These are phyloP conservation scores for Eucalyptus curtisii DNA, from an alignment of 345 rosid genomes.

Conservation along the genomic window DNA sequence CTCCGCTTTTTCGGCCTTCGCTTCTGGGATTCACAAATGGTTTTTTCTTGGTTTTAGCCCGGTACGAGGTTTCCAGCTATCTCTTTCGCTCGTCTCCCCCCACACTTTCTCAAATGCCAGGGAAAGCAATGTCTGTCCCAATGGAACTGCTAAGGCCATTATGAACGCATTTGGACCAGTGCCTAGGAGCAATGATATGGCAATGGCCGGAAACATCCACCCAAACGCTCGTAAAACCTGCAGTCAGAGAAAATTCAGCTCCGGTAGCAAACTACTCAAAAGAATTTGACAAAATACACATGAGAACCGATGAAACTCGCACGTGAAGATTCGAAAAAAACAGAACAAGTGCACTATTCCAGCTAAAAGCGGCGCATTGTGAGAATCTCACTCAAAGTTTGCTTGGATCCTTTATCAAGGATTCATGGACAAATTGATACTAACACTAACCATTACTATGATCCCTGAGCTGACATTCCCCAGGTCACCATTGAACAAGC, in stretches of 20 bases:
- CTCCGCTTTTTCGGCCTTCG: slow-evolving; percentile 1
- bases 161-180: slow-evolving; percentile 64
- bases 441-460: neutral
- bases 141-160: slow-evolving; percentile 86
- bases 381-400: neutral
- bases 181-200: slow-evolving; percentile 56
- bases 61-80: neutral
- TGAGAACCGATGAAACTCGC: neutral
- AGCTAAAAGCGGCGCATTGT: neutral
- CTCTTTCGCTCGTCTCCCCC: slow-evolving; percentile 15
- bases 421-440: neutral
- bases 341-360: neutral
- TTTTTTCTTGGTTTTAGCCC: slow-evolving; percentile 18
- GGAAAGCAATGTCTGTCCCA: slow-evolving; percentile 56
- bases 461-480: neutral
- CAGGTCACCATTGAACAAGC: neutral
- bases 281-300: neutral
- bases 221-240: slow-evolving; percentile 58
- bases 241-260: neutral
- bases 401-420: neutral
- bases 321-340: neutral
- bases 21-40: slow-evolving; percentile 21
- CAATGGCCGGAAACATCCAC: slow-evolving; percentile 79
- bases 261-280: neutral
- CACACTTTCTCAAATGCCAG: slow-evolving; percentile 42